These are phyloP conservation scores for Bacidia gigantensis DNA, from an alignment of 495 filamentous ascomycete genomes.

Conservation along the genomic window DNA sequence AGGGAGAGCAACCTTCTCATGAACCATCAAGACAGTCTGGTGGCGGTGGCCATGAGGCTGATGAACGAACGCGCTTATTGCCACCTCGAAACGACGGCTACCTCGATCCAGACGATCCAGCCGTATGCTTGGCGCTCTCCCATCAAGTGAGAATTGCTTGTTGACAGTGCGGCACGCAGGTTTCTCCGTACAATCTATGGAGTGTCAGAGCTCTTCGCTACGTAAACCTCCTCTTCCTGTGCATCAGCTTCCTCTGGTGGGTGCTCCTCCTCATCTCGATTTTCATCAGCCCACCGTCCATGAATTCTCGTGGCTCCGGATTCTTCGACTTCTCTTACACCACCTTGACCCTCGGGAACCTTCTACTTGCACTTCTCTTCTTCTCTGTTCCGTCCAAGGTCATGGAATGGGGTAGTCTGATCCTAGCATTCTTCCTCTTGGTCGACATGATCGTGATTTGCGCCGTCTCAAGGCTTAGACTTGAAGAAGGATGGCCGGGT, in stretches of 20 bases:
- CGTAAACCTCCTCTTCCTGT: conserved; percentile 57
- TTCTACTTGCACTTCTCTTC: conserved; percentile 69
- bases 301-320: conserved; percentile 74
- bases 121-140: conserved; percentile 39
- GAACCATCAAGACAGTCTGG: conserved; percentile 12
- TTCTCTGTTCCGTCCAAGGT: conserved; percentile 70
- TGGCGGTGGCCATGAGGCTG: conserved; percentile 26
- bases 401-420: conserved; percentile 51
- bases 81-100: conserved; percentile 48
- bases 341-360: conserved; percentile 55
- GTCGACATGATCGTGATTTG: conserved; percentile 68
- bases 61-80: conserved; percentile 66
- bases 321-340: conserved; percentile 79
- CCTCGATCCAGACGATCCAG: conserved; percentile 87
- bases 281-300: conserved; percentile 76
- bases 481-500: conserved; percentile 83
- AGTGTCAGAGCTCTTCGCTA: conserved; percentile 65
- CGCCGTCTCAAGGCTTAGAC: conserved; percentile 51
- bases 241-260: conserved; percentile 81
- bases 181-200: conserved; percentile 93
- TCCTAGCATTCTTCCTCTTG: conserved; percentile 58
- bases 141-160: not conserved
- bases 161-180: conserved; percentile 31
- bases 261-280: conserved; percentile 66
- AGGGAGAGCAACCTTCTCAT: conserved; percentile 5